Evolutionary conservation across 78 protist genomes (phyloP), one percentile per base, ranked within the genome.

Genomic region (Salpingoeca rosetta): DNA sequence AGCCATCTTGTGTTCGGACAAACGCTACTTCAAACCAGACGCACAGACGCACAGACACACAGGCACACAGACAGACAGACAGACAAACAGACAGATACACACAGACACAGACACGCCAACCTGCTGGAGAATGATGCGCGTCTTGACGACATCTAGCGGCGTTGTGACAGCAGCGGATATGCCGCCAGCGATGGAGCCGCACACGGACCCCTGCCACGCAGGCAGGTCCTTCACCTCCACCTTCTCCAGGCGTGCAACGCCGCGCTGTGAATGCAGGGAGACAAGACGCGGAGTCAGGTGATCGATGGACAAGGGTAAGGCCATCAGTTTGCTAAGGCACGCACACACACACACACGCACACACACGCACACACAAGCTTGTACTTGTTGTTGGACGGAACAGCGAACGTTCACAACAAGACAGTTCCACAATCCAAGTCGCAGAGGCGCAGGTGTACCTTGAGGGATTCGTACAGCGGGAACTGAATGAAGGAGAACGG

Each of bases 121-220:
- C 79, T 7, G 31, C 26, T 37, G 81, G n/a, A 90, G 89, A 92
- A 90, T 92, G 75, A 92, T 45, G 40, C 95, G 86, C 35, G 95
- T 90, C 89, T 90, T 88, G 39, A 74, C 92, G 22, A 92, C 95
- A 80, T 92, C 95, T 25, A 92, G 90, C 10, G 95, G 95, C 0
- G 91, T 85, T 17, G 93, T 88, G 38, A 82, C 28, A 2, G 86
- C 91, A 0, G 89, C 92, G 3, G 93, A 83, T 0, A 84, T 10
- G 65, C 86, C 92, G 25, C 95, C 95, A 7, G 90, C 81, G 36
- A 78, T 1, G 12, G 89, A 84, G 31, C 95, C 95, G 81, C 90
- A 86, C 41, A 74, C 35, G 27, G 95, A 76, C 12, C 42, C n/a
- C 76, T 87, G n/a, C 87, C 24, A 40, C 0, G 2, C n/a, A n/a